Evolutionary conservation across 352 stramenopile species (phyloP).

Genomic region (Achlya hypogyna): DNA sequence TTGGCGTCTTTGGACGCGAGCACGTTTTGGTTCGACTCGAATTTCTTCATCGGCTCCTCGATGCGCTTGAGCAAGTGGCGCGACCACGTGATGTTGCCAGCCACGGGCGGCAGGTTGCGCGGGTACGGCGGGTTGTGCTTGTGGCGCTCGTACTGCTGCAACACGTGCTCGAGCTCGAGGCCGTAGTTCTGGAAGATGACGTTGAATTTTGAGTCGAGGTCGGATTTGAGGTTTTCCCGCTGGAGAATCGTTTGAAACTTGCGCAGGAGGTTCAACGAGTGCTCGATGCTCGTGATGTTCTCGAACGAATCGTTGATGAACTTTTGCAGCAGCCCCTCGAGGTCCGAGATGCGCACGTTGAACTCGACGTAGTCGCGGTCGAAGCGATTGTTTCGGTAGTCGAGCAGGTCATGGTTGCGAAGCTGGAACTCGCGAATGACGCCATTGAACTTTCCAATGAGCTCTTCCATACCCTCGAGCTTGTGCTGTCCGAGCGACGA

Average conservation of each 20-base stretch:
- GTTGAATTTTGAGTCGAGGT: slow-evolving; percentile 98
- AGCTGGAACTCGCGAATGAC: slow-evolving; percentile 97
- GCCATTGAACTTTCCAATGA: slow-evolving; percentile 91
- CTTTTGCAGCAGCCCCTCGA: slow-evolving; percentile 94
- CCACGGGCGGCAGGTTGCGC: slow-evolving; percentile 94
- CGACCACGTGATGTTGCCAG: slow-evolving; percentile 97
- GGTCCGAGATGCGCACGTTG: slow-evolving; percentile 92
- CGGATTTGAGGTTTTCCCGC: slow-evolving; percentile 96
- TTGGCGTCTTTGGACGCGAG: slow-evolving; percentile 95
- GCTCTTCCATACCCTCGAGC: slow-evolving; percentile 85
- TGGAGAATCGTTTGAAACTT: slow-evolving; percentile 98
- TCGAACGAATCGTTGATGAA: slow-evolving; percentile 99
- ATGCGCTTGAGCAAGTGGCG: slow-evolving; percentile 97
- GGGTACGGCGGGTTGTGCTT: slow-evolving; percentile 96
- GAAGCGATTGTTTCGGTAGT: slow-evolving; percentile 99
- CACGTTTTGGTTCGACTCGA: slow-evolving; percentile 97
- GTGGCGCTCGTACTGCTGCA: slow-evolving; percentile 98
- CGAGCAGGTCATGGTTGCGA: slow-evolving; percentile 93
- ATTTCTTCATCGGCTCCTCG: slow-evolving; percentile 99
- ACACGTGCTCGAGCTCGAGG: slow-evolving; percentile 94
- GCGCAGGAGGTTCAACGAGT: slow-evolving; percentile 92
- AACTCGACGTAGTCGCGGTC: slow-evolving; percentile 96
- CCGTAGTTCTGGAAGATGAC: slow-evolving; percentile 99
- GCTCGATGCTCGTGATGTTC: slow-evolving; percentile 97
- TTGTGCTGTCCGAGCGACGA: slow-evolving; percentile 88